phyloP scores from a whole-genome alignment of 1,139 yeast genomes.

The Yueomyces sp. region DNA sequence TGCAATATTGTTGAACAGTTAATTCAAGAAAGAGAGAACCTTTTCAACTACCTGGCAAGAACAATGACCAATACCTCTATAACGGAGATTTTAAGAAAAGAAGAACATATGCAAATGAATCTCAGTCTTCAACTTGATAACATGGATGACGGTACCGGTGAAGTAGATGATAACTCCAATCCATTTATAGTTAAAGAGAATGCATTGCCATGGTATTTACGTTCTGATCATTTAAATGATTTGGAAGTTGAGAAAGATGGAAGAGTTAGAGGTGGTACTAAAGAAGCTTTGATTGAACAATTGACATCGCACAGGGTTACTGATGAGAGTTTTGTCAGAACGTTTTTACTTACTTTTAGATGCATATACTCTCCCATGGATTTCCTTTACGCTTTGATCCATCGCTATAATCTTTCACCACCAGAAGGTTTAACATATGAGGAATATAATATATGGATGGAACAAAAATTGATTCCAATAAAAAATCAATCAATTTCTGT shows the following conservation, averaged over 20 bases:
- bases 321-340: slow-evolving; percentile 57
- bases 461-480: slow-evolving; percentile 44
- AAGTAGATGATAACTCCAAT: background rate
- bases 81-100: slow-evolving; percentile 45
- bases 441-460: slow-evolving; percentile 73
- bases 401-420: slow-evolving; percentile 61
- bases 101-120: slow-evolving; percentile 23
- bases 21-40: slow-evolving; percentile 54
- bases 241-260: slow-evolving; percentile 65
- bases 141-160: background rate
- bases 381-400: slow-evolving; percentile 47
- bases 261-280: slow-evolving; percentile 73
- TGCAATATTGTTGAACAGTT: slow-evolving; percentile 38
- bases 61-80: slow-evolving; percentile 62
- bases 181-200: background rate
- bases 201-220: slow-evolving; percentile 60
- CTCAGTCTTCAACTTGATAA: background rate
- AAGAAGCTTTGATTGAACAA: slow-evolving; percentile 69
- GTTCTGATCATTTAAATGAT: slow-evolving; percentile 64
- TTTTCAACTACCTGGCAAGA: slow-evolving; percentile 57
- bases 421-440: slow-evolving; percentile 83
- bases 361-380: slow-evolving; percentile 64
- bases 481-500: slow-evolving; percentile 58
- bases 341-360: slow-evolving; percentile 64
- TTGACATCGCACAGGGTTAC: slow-evolving; percentile 65